phyloP scores from a whole-genome alignment of 768 basidiomycete genomes.

The Obba rivulosa region DNA sequence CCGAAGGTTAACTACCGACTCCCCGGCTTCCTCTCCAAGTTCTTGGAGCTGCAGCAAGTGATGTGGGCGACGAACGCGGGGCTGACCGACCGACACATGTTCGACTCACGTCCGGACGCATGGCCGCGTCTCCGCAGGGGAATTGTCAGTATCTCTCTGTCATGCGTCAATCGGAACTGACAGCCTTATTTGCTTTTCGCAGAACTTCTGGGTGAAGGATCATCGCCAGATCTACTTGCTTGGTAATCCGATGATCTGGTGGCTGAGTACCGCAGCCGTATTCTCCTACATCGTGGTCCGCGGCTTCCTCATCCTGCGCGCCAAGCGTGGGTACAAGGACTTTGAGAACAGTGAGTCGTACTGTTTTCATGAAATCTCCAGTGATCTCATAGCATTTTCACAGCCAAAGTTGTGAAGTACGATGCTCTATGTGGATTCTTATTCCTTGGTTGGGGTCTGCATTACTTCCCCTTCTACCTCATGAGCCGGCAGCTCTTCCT shows the following conservation, averaged over 20 bases:
- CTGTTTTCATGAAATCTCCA: slow-evolving; percentile 1
- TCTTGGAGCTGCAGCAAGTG: slow-evolving; percentile 85
- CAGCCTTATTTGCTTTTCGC: background rate
- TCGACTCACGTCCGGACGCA: slow-evolving; percentile 85
- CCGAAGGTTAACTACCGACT: slow-evolving; percentile 83
- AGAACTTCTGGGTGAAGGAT: slow-evolving; percentile 99
- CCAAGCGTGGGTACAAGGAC: slow-evolving; percentile 87
- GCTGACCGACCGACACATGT: slow-evolving; percentile 90
- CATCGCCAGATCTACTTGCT: slow-evolving; percentile 93
- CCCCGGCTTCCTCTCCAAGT: slow-evolving; percentile 90
- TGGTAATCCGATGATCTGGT: slow-evolving; percentile 95
- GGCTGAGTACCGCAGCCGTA: slow-evolving; percentile 71
- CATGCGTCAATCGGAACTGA: slow-evolving; percentile 4
- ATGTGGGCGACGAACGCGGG: slow-evolving; percentile 99
- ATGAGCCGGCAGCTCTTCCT: slow-evolving; percentile 97
- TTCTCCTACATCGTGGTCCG: slow-evolving; percentile 62
- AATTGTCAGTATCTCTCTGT: slow-evolving; percentile 58
- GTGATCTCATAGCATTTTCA: background rate
- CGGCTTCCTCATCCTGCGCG: slow-evolving; percentile 78
- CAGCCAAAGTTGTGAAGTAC: slow-evolving; percentile 89
- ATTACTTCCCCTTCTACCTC: slow-evolving; percentile 96
- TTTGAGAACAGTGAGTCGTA: slow-evolving; percentile 78
- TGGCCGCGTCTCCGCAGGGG: slow-evolving; percentile 94
- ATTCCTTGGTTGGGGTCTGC: slow-evolving; percentile 85
- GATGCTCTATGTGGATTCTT: slow-evolving; percentile 88